A percentile compares a stretch with the other conserved stretches of the same genome.
Conservation (phyloP, 352 stramenopile genomes). For the Globisporangium takayamanum region DNA sequence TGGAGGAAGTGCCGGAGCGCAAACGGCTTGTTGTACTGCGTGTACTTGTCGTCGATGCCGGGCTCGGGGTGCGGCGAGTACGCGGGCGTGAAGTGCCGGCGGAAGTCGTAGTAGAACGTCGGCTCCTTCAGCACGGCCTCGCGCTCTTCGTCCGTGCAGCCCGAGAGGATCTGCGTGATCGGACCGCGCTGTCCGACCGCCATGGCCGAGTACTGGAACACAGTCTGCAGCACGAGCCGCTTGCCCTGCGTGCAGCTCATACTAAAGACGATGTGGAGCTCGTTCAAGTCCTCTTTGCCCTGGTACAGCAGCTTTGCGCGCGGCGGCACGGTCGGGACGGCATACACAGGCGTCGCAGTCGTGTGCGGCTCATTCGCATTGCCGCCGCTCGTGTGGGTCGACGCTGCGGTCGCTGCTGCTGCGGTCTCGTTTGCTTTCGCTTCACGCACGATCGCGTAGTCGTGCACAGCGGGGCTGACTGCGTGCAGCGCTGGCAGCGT, state of each 20-base stretch:
- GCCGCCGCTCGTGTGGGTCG: background rate
- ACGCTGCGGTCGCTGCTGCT: background rate
- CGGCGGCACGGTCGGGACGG: too few relatives aligned
- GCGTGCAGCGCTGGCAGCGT: slow-evolving; percentile 17
- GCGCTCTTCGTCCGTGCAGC: slow-evolving; percentile 29
- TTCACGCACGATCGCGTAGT: background rate
- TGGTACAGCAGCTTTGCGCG: slow-evolving; percentile 5
- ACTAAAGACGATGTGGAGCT: slow-evolving; percentile 43
- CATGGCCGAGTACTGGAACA: slow-evolving; percentile 41
- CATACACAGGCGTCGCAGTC: background rate
- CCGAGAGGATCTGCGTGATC: slow-evolving; percentile 49
- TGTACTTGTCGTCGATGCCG: slow-evolving; percentile 34
- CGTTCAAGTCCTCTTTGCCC: slow-evolving; percentile 14
- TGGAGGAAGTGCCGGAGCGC: slow-evolving; percentile 41
- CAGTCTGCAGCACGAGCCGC: slow-evolving; percentile 30
- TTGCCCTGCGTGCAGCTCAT: slow-evolving; percentile 37
- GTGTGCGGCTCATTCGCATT: background rate
- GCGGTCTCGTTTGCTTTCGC: background rate
- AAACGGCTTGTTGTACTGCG: slow-evolving; percentile 53
- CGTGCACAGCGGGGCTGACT: background rate
- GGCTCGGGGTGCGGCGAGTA: slow-evolving; percentile 34
- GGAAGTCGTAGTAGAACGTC: slow-evolving; percentile 50
- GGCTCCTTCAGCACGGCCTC: slow-evolving; percentile 23
- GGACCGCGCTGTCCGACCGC: slow-evolving; percentile 31
- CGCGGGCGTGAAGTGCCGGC: slow-evolving; percentile 38